A percentile compares a stretch with the other conserved stretches of the same genome.
Evolutionary conservation across 2,329 filamentous ascomycete genomes (phyloP).

Genomic region (Aschersonia sp.): DNA sequence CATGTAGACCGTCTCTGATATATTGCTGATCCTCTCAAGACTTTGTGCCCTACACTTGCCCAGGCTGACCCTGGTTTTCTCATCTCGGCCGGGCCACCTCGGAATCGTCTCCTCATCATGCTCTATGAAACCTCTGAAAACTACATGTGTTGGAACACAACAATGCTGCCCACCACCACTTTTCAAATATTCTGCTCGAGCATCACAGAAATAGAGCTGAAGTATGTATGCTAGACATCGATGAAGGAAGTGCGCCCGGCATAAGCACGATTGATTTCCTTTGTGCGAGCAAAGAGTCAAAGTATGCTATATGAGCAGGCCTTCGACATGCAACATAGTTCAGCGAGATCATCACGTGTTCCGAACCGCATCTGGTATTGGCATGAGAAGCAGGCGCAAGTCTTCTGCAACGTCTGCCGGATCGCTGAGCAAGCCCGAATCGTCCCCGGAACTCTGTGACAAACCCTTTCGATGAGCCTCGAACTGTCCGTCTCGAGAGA

Average conservation of each 20-base stretch:
- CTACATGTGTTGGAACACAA: slow-evolving; percentile 5
- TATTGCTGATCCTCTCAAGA: no score
- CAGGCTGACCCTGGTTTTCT: neutral
- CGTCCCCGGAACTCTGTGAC: slow-evolving; percentile 3
- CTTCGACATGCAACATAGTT: neutral
- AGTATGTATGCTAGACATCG: slow-evolving; percentile 1
- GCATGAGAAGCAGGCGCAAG: neutral
- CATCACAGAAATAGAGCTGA: neutral
- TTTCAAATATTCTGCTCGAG: slow-evolving; percentile 3
- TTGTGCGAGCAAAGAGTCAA: neutral
- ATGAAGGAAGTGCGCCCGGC: neutral
- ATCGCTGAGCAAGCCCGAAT: neutral
- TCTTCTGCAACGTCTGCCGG: neutral
- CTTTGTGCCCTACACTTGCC: neutral
- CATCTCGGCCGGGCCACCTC: no score
- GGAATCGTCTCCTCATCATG: neutral
- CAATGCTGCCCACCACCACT: slow-evolving; percentile 5
- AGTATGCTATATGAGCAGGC: neutral
- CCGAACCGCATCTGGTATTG: neutral
- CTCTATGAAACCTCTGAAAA: neutral
- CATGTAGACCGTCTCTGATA: no score
- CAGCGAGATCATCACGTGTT: neutral
- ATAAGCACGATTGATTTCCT: neutral
- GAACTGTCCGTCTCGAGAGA: slow-evolving; percentile 3
- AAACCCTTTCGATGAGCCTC: slow-evolving; percentile 4